Evolutionary conservation across 352 stramenopile species (phyloP).

Genomic region (Pythium biforme): DNA sequence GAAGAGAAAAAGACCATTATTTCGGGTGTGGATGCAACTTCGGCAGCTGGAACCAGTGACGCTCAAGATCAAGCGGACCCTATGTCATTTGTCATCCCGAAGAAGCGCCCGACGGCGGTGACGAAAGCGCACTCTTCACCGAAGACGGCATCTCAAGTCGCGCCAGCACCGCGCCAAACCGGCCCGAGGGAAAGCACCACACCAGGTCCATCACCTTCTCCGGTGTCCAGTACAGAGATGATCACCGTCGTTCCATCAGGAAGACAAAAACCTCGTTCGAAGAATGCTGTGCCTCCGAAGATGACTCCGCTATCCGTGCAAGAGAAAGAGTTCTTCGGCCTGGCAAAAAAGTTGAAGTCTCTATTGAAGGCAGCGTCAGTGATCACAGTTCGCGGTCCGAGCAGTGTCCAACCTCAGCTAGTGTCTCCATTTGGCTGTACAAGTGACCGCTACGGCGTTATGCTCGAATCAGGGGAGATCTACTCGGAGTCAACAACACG

Average conservation of each 20-base stretch:
- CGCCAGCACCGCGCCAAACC: not conserved
- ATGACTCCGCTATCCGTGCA: constrained; percentile 25
- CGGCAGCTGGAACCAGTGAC: not conserved
- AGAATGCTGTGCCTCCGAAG: constrained; percentile 47
- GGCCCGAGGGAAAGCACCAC: not conserved
- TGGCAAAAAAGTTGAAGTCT: constrained; percentile 58
- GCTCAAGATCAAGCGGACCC: constrained; percentile 17
- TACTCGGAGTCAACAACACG: constrained; percentile 19
- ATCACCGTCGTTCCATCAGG: not conserved
- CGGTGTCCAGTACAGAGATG: constrained; percentile 10
- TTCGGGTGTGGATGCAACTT: not conserved
- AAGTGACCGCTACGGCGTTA: constrained; percentile 21
- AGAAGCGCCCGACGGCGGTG: constrained; percentile 23
- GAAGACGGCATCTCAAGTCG: not conserved
- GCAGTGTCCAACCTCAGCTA: not conserved
- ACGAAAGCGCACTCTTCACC: not conserved
- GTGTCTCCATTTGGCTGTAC: constrained; percentile 25
- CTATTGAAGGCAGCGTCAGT: constrained; percentile 34
- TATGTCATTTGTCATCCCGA: constrained; percentile 44
- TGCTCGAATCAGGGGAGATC: constrained; percentile 4
- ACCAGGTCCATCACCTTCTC: constrained; percentile 14
- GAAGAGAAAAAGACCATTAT: not conserved
- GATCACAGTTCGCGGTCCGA: constrained; percentile 6
- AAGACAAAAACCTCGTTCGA: constrained; percentile 28
- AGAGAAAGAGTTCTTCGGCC: constrained; percentile 49